Conservation (phyloP, 2,329 filamentous ascomycete genomes). For the Xylariaceae sp. region DNA sequence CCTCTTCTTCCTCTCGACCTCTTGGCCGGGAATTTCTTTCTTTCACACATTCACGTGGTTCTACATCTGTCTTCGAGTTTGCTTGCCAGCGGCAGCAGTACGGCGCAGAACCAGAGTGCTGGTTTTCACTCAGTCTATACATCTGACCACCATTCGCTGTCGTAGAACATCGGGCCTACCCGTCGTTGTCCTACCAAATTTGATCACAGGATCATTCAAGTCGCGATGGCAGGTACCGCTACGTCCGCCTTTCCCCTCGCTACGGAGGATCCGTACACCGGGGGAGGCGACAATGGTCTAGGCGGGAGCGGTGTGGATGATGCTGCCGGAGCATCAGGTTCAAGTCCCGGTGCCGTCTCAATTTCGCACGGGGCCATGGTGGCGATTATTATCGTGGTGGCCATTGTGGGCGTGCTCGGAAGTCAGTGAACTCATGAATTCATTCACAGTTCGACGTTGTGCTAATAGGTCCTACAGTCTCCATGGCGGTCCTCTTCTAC, state of each 20-base stretch:
- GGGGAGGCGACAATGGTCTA: constrained; percentile 25
- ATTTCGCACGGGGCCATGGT: constrained; percentile 67
- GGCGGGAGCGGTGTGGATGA: constrained; percentile 39
- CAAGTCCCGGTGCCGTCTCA: constrained; percentile 53
- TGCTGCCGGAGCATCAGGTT: constrained; percentile 63
- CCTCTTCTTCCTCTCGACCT: constrained; percentile 9
- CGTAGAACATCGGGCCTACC: no score
- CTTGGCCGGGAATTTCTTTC: neutral
- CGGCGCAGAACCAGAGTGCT: constrained; percentile 12
- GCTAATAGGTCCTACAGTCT: constrained; percentile 40
- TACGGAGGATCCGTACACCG: constrained; percentile 28
- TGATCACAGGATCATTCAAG: no score
- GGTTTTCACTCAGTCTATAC: constrained; percentile 3
- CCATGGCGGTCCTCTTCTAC: constrained; percentile 66
- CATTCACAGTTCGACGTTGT: constrained; percentile 11
- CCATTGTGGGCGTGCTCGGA: constrained; percentile 62
- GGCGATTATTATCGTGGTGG: constrained; percentile 71
- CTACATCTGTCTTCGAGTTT: no score
- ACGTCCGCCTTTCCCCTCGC: constrained; percentile 38
- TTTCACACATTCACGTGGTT: neutral
- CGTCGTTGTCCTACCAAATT: no score
- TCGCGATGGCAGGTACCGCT: constrained; percentile 33
- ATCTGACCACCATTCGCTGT: no score
- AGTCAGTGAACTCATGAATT: constrained; percentile 44
- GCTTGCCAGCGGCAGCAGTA: constrained; percentile 5